Evolutionary conservation across 352 stramenopile genomes (phyloP).

Genomic region (Globisporangium uncinulatum): DNA sequence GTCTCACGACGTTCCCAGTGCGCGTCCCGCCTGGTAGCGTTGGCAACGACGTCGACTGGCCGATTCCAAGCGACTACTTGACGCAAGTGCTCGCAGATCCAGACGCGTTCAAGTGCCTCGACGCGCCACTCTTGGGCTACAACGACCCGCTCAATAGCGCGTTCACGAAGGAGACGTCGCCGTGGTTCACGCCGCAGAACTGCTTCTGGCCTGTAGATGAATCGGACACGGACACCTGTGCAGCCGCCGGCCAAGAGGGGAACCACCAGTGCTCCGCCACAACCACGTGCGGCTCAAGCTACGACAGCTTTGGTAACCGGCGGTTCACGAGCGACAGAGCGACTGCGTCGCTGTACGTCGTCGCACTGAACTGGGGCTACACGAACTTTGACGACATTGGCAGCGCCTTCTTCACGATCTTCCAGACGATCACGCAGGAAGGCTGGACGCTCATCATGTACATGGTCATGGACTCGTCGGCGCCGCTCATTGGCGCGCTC

Average conservation of each 20-base stretch:
- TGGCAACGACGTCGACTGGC: constrained; percentile 28
- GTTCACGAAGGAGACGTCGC: constrained; percentile 66
- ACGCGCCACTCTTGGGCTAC: constrained; percentile 37
- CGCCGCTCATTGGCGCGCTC: constrained; percentile 52
- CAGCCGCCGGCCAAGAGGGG: constrained; percentile 25
- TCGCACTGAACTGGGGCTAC: constrained; percentile 83
- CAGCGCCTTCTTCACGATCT: constrained; percentile 89
- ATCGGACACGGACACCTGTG: constrained; percentile 71
- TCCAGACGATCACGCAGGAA: constrained; percentile 92
- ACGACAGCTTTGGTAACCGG: constrained; percentile 58
- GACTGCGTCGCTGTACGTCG: constrained; percentile 50
- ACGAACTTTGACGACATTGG: constrained; percentile 93
- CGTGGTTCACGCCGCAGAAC: constrained; percentile 55
- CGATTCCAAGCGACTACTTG: constrained; percentile 44
- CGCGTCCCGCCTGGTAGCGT: constrained; percentile 20
- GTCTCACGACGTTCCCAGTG: constrained; percentile 70
- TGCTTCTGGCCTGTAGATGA: constrained; percentile 93
- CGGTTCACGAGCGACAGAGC: constrained; percentile 45
- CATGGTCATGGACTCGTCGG: constrained; percentile 64
- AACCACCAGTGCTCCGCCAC: constrained; percentile 40
- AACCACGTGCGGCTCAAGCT: constrained; percentile 61
- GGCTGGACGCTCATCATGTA: constrained; percentile 93
- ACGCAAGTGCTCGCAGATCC: constrained; percentile 30
- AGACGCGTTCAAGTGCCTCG: constrained; percentile 29
- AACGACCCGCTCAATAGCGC: constrained; percentile 22